phyloP scores from a whole-genome alignment of 2,329 filamentous ascomycete genomes.

The Colletotrichum spinosum region DNA sequence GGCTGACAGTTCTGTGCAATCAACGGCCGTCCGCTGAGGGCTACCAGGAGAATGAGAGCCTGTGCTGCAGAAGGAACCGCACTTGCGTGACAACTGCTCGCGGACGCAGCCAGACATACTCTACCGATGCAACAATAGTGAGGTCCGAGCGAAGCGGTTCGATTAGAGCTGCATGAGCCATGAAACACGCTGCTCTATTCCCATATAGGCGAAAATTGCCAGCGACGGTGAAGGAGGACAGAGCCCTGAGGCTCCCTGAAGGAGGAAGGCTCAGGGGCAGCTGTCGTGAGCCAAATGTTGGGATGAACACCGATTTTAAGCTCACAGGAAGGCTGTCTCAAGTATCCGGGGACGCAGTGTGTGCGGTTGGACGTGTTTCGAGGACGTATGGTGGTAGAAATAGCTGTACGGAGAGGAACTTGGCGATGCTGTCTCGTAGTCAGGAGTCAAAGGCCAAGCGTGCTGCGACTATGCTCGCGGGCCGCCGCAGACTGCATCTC shows the following conservation, averaged over 20 bases:
- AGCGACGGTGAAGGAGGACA: not conserved
- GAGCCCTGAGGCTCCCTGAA: slow-evolving; percentile 2
- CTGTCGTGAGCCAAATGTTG: slow-evolving; percentile 12
- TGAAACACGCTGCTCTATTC: slow-evolving; percentile 13
- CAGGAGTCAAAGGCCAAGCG: not conserved
- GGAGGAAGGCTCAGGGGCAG: not conserved
- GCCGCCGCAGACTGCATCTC: slow-evolving; percentile 1
- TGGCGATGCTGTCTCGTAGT: not conserved
- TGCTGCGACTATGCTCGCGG: not conserved
- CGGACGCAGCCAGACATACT: slow-evolving; percentile 12
- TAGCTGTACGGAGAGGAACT: not conserved
- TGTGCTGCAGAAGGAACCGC: too few species aligned
- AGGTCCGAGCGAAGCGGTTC: slow-evolving; percentile 1
- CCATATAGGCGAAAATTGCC: not conserved
- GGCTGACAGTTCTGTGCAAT: not conserved
- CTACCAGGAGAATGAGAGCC: too few species aligned
- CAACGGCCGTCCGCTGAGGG: not conserved
- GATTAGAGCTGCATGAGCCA: not conserved
- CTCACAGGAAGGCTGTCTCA: not conserved
- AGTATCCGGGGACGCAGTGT: slow-evolving; percentile 17
- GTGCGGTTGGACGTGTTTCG: slow-evolving; percentile 5
- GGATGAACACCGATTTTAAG: slow-evolving; percentile 9
- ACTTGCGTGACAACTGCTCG: too few species aligned
- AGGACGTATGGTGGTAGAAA: not conserved
- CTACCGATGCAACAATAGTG: slow-evolving; percentile 14